phyloP scores from a whole-genome alignment of 768 basidiomycete genomes.

The Roridomyces roridus region DNA sequence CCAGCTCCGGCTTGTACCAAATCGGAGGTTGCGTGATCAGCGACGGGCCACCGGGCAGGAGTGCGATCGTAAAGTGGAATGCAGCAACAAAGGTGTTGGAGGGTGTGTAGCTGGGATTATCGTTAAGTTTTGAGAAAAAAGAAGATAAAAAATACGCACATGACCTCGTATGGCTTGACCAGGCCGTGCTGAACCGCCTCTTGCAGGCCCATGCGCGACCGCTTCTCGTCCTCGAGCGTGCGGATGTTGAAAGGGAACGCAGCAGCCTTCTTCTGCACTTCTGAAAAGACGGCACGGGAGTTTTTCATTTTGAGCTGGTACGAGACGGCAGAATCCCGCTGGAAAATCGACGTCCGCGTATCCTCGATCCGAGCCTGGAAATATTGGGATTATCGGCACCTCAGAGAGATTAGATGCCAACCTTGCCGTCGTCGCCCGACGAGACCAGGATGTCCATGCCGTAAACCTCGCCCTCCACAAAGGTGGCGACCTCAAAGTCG shows the following conservation, averaged over 20 bases:
- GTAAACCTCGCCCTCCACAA: slow-evolving; percentile 94
- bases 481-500: slow-evolving; percentile 84
- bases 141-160: slow-evolving; percentile 55
- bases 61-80: slow-evolving; percentile 97
- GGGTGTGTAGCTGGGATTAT: slow-evolving; percentile 71
- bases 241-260: slow-evolving; percentile 98
- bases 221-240: slow-evolving; percentile 93
- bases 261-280: slow-evolving; percentile 97
- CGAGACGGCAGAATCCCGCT: slow-evolving; percentile 82
- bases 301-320: slow-evolving; percentile 99
- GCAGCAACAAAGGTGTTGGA: slow-evolving; percentile 86
- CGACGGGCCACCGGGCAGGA: slow-evolving; percentile 87
- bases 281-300: slow-evolving; percentile 94
- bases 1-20: slow-evolving; percentile 93
- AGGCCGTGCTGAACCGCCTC: slow-evolving; percentile 96
- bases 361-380: slow-evolving; percentile 86
- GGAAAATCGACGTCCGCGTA: slow-evolving; percentile 91
- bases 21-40: slow-evolving; percentile 87
- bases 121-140: not conserved
- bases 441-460: slow-evolving; percentile 93
- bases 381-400: not conserved
- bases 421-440: slow-evolving; percentile 91
- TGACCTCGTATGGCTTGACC: slow-evolving; percentile 94
- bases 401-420: slow-evolving; percentile 38
- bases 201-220: slow-evolving; percentile 91